Evolutionary conservation across 495 filamentous ascomycete genomes (phyloP).

Genomic region (Immersiella caudata): DNA sequence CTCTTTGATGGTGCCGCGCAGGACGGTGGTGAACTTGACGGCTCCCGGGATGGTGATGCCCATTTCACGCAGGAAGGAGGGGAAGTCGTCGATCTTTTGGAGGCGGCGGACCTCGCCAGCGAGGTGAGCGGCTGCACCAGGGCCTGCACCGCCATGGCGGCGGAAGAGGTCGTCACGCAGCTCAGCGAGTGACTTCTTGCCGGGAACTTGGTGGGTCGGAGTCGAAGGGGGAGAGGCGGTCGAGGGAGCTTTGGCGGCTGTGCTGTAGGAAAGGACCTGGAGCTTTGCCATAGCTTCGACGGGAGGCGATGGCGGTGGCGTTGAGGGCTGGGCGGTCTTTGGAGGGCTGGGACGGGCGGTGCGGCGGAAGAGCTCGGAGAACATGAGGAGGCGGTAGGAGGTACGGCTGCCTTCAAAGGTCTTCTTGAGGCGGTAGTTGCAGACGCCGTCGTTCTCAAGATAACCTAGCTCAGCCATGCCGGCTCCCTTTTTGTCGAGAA

Average conservation of each 20-base stretch:
- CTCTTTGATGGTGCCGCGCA: conserved; percentile 41
- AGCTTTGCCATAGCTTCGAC: background rate
- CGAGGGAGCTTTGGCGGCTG: background rate
- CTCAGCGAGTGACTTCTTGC: conserved; percentile 28
- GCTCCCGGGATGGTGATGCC: conserved; percentile 38
- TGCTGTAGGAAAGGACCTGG: conserved; percentile 2
- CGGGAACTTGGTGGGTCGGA: background rate
- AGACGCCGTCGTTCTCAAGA: conserved; percentile 45
- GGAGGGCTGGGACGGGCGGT: conserved; percentile 43
- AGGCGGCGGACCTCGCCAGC: conserved; percentile 48
- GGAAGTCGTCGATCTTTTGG: conserved; percentile 47
- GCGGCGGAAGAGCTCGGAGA: conserved; percentile 52
- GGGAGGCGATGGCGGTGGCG: background rate
- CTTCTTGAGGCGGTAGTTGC: conserved; percentile 50
- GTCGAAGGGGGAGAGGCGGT: background rate
- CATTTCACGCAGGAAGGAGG: conserved; percentile 48
- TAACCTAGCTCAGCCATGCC: conserved; percentile 50
- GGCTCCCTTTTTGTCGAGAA: conserved; percentile 47
- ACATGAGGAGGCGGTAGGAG: conserved; percentile 57
- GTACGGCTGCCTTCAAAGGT: conserved; percentile 52
- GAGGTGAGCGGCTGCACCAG: conserved; percentile 43
- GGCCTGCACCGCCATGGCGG: conserved; percentile 51
- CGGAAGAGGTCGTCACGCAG: conserved; percentile 52
- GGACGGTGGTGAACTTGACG: conserved; percentile 38
- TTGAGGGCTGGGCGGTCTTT: conserved; percentile 16